A percentile compares a stretch with the other conserved stretches of the same genome.
Evolutionary conservation across 352 stramenopile species (phyloP).

Genomic region (Pythium grandisporangium): DNA sequence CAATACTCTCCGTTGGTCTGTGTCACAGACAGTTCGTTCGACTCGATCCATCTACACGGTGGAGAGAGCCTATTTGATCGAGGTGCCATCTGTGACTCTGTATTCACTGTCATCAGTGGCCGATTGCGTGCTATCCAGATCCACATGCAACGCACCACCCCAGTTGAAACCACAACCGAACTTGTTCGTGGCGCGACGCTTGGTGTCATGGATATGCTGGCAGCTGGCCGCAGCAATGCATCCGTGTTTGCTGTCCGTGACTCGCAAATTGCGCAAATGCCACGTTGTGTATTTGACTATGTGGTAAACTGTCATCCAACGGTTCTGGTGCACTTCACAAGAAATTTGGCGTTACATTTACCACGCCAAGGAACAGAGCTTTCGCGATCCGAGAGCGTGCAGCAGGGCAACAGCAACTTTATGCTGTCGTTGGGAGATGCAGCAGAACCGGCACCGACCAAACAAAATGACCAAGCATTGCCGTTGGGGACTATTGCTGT

Average conservation of each 20-base stretch:
- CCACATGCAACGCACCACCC: slow-evolving; percentile 40
- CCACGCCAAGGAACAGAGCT: slow-evolving; percentile 32
- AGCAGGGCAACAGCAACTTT: slow-evolving; percentile 30
- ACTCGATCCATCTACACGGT: slow-evolving; percentile 78
- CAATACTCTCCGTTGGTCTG: slow-evolving; percentile 72
- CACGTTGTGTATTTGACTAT: slow-evolving; percentile 79
- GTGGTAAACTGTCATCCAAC: slow-evolving; percentile 56
- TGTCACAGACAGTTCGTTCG: slow-evolving; percentile 68
- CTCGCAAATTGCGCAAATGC: slow-evolving; percentile 85
- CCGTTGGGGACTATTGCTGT: slow-evolving; percentile 69
- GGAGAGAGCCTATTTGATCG: slow-evolving; percentile 72
- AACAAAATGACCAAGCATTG: slow-evolving; percentile 17
- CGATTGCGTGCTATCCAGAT: slow-evolving; percentile 67
- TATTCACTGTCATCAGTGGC: slow-evolving; percentile 76
- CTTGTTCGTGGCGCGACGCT: slow-evolving; percentile 73
- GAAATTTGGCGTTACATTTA: slow-evolving; percentile 52
- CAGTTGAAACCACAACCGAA: slow-evolving; percentile 72
- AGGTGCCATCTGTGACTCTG: slow-evolving; percentile 67
- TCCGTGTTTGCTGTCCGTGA: slow-evolving; percentile 82
- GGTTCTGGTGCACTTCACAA: slow-evolving; percentile 77
- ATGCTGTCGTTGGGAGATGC: slow-evolving; percentile 48
- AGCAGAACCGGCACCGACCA: slow-evolving; percentile 8
- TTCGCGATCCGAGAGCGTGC: slow-evolving; percentile 17
- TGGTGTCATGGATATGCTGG: slow-evolving; percentile 78
- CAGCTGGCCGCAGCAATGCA: slow-evolving; percentile 56